Conservation (phyloP, 495 filamentous ascomycete species). For the Penicillium argentinense region DNA sequence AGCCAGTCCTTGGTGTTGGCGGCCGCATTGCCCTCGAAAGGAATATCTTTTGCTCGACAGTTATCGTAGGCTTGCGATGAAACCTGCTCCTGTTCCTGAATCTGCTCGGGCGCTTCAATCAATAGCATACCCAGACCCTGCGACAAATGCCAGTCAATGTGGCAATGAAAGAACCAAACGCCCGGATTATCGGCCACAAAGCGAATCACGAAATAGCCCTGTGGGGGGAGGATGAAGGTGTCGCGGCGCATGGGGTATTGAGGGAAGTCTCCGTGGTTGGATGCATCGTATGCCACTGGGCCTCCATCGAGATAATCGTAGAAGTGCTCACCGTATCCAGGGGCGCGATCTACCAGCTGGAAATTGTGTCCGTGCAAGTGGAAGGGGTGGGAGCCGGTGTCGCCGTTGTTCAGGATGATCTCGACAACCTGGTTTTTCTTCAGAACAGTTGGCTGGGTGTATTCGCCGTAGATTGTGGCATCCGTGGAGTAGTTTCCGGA, state of each 20-base stretch:
- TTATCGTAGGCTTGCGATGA: conserved; percentile 61
- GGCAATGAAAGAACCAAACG: conserved; percentile 60
- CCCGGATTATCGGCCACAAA: conserved; percentile 70
- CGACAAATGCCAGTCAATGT: conserved; percentile 65
- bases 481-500: conserved; percentile 61
- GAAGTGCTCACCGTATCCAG: conserved; percentile 40
- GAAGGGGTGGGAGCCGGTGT: conserved; percentile 75
- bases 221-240: conserved; percentile 53
- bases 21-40: conserved; percentile 70
- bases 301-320: conserved; percentile 33
- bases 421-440: conserved; percentile 68
- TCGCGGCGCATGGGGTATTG: conserved; percentile 55
- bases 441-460: conserved; percentile 68
- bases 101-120: conserved; percentile 57
- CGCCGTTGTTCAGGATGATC: conserved; percentile 81
- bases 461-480: conserved; percentile 66
- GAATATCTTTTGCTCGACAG: conserved; percentile 49
- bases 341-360: conserved; percentile 60
- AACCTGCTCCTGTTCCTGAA: conserved; percentile 62
- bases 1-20: conserved; percentile 64
- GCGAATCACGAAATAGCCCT: conserved; percentile 62
- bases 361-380: conserved; percentile 87
- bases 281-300: conserved; percentile 38
- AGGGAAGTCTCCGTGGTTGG: conserved; percentile 36
- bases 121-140: conserved; percentile 44